Conservation (phyloP, 306 rosid species). For the Prunus davidiana region DNA sequence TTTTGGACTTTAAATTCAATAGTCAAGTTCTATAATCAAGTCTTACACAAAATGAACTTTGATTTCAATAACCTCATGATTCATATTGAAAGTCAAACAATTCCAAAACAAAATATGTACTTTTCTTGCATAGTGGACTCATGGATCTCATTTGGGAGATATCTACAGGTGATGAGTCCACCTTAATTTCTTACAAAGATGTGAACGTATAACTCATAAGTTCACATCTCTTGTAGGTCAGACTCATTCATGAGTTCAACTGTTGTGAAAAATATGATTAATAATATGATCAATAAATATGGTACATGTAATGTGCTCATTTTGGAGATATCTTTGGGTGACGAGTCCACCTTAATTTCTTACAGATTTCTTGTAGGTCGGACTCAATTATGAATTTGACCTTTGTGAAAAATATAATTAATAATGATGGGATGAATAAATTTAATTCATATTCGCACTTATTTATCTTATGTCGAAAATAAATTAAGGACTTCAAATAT, state of each 20-base stretch:
- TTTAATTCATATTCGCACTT: background rate
- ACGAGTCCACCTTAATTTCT: too few species aligned
- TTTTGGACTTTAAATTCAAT: background rate
- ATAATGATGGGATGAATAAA: background rate
- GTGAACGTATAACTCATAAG: background rate
- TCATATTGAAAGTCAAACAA: too few species aligned
- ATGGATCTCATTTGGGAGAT: too few species aligned
- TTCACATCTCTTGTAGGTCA: background rate
- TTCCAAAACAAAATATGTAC: too few species aligned
- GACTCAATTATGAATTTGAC: background rate
- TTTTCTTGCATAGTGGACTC: too few species aligned
- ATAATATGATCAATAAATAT: too few species aligned
- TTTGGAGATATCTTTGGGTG: too few species aligned
- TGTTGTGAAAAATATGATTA: background rate
- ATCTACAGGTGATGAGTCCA: rapidly evolving
- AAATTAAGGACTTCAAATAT: background rate
- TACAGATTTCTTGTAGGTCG: background rate
- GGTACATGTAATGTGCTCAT: background rate
- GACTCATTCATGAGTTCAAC: background rate
- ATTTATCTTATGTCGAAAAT: background rate
- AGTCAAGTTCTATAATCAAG: too few species aligned
- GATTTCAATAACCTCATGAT: too few species aligned
- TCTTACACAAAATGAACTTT: too few species aligned
- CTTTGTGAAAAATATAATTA: background rate
- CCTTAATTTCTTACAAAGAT: too few species aligned